Conservation (phyloP, 2,329 filamentous ascomycete genomes). For the Cladophialophora yegresii region DNA sequence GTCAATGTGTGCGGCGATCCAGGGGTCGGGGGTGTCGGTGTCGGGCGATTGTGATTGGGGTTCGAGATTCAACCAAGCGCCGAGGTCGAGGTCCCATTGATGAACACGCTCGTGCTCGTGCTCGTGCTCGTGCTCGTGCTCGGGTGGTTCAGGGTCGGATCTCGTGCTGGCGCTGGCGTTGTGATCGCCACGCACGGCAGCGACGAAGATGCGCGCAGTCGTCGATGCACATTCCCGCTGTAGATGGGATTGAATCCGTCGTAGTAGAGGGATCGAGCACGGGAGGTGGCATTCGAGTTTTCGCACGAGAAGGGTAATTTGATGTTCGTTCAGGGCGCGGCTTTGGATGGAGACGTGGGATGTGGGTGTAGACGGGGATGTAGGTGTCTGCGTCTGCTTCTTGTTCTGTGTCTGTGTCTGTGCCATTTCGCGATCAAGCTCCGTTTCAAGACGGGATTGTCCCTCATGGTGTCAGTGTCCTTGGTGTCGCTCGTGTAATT, state of each 20-base stretch:
- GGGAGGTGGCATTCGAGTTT: slow-evolving; percentile 43
- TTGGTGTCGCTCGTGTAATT: not conserved
- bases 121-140: not conserved
- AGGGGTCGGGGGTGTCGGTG: slow-evolving; percentile 35
- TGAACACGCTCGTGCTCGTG: not conserved
- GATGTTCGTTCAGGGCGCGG: slow-evolving; percentile 4
- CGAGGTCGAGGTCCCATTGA: not conserved
- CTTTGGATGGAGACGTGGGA: slow-evolving; percentile 3
- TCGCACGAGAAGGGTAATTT: slow-evolving; percentile 13
- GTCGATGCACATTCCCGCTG: slow-evolving; percentile 37
- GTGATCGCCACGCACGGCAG: not conserved
- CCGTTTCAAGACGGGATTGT: not conserved
- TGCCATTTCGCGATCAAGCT: not conserved
- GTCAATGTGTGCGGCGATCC: slow-evolving; percentile 48
- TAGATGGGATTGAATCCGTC: slow-evolving; percentile 45
- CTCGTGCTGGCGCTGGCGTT: no score
- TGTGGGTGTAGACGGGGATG: no score
- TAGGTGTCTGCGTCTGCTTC: not conserved
- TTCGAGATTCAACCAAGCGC: not conserved
- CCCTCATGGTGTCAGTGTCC: not conserved
- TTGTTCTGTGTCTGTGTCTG: not conserved
- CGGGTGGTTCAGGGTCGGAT: no score
- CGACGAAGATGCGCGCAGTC: slow-evolving; percentile 37
- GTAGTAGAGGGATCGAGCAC: slow-evolving; percentile 42
- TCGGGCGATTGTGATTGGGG: not conserved